Conservation (phyloP, 192 early-diverging fungal species). For the Diversispora eburnea region DNA sequence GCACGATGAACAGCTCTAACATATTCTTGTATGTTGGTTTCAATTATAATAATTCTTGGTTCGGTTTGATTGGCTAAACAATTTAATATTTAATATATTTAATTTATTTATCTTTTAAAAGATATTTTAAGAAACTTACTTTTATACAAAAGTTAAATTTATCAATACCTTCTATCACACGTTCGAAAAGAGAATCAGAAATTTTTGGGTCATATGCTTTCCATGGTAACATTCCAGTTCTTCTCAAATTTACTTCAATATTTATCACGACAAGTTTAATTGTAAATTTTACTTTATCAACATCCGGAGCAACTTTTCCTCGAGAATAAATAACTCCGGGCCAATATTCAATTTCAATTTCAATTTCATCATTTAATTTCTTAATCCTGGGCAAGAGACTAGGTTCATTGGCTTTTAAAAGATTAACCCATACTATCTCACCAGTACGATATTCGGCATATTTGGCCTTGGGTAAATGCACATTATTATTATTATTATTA, state of each 20-base stretch:
- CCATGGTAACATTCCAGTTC: not conserved
- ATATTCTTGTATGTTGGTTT: not conserved
- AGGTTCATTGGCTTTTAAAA: not conserved
- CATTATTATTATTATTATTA: not conserved
- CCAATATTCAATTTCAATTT: not conserved
- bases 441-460: not conserved
- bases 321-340: not conserved
- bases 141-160: not conserved
- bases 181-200: not conserved
- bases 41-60: not conserved
- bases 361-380: not conserved
- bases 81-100: not conserved
- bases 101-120: no score
- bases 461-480: not conserved
- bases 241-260: not conserved
- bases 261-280: not conserved
- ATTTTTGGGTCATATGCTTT: not conserved
- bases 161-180: not conserved
- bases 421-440: constrained; percentile 1
- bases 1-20: not conserved
- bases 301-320: not conserved
- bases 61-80: not conserved
- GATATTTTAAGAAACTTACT: no score
- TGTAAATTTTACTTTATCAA: not conserved
- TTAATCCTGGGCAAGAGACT: not conserved